These are phyloP conservation scores for Cadophora luteo-olivacea DNA, from an alignment of 2,329 filamentous ascomycete genomes.

Conservation along the genomic window DNA sequence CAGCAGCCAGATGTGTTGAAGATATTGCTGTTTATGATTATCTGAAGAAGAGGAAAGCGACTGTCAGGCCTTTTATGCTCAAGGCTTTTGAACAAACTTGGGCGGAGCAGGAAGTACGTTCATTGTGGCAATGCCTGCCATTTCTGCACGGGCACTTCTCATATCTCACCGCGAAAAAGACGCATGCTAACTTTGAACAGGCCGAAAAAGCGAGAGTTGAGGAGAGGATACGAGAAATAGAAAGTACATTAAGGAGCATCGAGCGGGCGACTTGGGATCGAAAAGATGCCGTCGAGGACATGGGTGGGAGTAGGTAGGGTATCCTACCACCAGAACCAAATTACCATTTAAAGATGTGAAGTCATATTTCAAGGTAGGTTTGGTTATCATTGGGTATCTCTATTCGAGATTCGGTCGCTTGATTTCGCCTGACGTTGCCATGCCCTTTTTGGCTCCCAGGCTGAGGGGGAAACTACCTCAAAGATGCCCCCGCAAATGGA, in stretches of 20 bases:
- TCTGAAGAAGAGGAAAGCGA: slow-evolving; percentile 59
- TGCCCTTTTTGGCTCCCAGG: no score
- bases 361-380: background rate
- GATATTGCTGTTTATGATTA: slow-evolving; percentile 85
- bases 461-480: no score
- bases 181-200: slow-evolving; percentile 5
- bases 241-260: slow-evolving; percentile 63
- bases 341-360: background rate
- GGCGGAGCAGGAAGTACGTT: slow-evolving; percentile 59
- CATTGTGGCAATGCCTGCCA: background rate
- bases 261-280: slow-evolving; percentile 80
- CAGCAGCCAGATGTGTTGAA: slow-evolving; percentile 77
- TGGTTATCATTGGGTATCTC: background rate
- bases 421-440: no score
- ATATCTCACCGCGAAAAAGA: background rate
- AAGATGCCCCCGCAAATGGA: no score
- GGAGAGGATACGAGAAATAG: slow-evolving; percentile 67
- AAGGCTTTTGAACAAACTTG: slow-evolving; percentile 65
- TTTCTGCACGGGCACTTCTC: background rate
- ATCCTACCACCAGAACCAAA: background rate
- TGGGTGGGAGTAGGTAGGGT: slow-evolving; percentile 50
- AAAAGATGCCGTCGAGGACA: slow-evolving; percentile 73
- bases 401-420: background rate
- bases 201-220: slow-evolving; percentile 59
- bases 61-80: slow-evolving; percentile 65